These are phyloP conservation scores for Xanthoconium separans DNA, from an alignment of 1,284 basidiomycete genomes.

Conservation along the genomic window DNA sequence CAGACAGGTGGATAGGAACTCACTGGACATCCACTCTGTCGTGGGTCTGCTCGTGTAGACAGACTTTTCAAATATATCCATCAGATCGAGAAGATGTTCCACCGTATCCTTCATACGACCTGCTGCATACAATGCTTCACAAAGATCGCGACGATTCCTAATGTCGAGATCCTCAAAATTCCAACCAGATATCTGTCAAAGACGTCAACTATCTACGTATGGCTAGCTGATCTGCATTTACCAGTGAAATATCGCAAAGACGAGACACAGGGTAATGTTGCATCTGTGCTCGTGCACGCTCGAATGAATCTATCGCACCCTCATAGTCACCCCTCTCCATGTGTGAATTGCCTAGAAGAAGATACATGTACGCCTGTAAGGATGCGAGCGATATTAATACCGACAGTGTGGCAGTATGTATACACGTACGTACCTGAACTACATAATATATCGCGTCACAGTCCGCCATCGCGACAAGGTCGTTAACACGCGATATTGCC, in stretches of 20 bases:
- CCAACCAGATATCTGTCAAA: neutral
- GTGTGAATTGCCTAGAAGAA: neutral
- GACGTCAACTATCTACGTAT: too few relatives aligned
- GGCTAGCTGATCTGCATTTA: too few relatives aligned
- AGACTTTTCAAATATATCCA: neutral
- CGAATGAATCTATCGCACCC: neutral
- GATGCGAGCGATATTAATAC: too few relatives aligned
- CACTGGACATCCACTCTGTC: neutral
- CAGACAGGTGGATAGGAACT: too few relatives aligned
- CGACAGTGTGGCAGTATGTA: too few relatives aligned
- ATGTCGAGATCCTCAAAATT: neutral
- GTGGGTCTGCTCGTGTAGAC: neutral
- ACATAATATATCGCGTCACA: neutral
- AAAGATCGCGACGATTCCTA: neutral
- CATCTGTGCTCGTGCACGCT: neutral
- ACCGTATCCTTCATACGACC: neutral
- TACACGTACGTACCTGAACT: neutral
- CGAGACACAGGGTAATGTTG: too few relatives aligned
- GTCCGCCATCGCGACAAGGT: neutral
- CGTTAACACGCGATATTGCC: neutral
- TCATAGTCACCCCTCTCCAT: neutral
- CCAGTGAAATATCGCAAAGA: neutral
- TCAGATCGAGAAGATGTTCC: neutral
- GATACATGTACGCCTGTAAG: neutral
- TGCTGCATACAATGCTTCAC: neutral